Evolutionary conservation across 495 filamentous ascomycete genomes (phyloP), one percentile per base, ranked within the genome.

Genomic region (Xylaria scruposa): DNA sequence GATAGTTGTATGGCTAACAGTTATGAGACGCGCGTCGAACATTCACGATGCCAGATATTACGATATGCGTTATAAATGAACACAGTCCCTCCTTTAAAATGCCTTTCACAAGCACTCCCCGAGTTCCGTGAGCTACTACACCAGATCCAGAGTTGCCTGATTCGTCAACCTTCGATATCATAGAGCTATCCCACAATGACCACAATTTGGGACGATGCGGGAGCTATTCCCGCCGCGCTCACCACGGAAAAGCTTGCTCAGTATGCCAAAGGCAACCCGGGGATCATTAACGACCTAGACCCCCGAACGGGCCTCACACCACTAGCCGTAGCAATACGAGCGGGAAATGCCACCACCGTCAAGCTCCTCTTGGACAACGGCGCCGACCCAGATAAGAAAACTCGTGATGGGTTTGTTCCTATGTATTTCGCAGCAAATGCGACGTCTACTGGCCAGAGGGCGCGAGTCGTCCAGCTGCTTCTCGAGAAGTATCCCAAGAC

Each of bases 281-380:
- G 29, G 0, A 69, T 72, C 36, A 64, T 69, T 65, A 69, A 72
- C 10, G 61, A 69, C 1, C 36, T 61, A 15, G 46, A 72, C 15
- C 65, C 64, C 26, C 56, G 44, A 31, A 59, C 71, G 9, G 65
- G 71, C 36, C 64, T 64, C 51, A 72, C 71, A 4, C 71, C 71
- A 21, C 54, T 72, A 7, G 71, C 56, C 42, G 40, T 24, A 56
- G 71, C 65, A 19, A 42, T 72, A 54, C 65, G 53, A 5, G 51
- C 42, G 10, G 65, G 71, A 36, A 72, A 69, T 15, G 66, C 71
- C 12, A 68, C 68, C 4, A 68, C 58, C 26, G 72, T 67, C 2
- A 70, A 70, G 62, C 62, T 71, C 17, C 72, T 74, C 15, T 38
- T 74, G 21, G 68, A 71, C 21, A 74, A 74, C 10, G 62, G 69